Conservation (phyloP, 73 alveolate genomes). For the Paramecium sexaurelia region DNA sequence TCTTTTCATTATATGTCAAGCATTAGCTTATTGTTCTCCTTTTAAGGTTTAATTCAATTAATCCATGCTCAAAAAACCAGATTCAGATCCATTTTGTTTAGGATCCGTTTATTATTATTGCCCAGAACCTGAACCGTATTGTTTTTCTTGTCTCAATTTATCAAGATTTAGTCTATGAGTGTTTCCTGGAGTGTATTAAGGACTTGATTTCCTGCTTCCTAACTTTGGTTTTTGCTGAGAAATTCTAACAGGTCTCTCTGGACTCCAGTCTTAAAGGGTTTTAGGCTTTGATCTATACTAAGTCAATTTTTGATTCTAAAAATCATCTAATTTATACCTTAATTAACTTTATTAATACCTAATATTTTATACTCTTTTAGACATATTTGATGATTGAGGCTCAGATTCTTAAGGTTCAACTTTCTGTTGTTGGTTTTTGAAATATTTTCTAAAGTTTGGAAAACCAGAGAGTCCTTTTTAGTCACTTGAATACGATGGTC, state of each 20-base stretch:
- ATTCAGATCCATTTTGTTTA: background rate
- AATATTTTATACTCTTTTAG: conserved; percentile 4
- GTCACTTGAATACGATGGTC: background rate
- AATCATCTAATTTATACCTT: conserved; percentile 45
- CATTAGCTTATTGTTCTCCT: background rate
- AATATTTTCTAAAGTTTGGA: conserved; percentile 24
- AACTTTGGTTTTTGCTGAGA: background rate
- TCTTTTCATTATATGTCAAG: background rate
- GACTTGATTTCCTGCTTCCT: conserved; percentile 32
- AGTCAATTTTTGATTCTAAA: background rate
- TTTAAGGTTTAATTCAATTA: background rate
- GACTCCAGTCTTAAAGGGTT: background rate
- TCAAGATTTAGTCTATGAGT: conserved; percentile 26
- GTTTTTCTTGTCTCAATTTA: conserved; percentile 1
- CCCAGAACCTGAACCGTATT: background rate
- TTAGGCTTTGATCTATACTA: background rate
- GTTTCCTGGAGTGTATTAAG: conserved; percentile 40
- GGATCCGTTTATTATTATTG: background rate
- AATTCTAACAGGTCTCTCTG: background rate
- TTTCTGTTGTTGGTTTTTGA: background rate
- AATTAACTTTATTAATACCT: background rate
- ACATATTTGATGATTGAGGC: background rate
- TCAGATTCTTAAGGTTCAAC: background rate
- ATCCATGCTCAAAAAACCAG: background rate
- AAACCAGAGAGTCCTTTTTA: conserved; percentile 33